Evolutionary conservation across 345 rosid species (phyloP).

Genomic region (Ceriops tagal): DNA sequence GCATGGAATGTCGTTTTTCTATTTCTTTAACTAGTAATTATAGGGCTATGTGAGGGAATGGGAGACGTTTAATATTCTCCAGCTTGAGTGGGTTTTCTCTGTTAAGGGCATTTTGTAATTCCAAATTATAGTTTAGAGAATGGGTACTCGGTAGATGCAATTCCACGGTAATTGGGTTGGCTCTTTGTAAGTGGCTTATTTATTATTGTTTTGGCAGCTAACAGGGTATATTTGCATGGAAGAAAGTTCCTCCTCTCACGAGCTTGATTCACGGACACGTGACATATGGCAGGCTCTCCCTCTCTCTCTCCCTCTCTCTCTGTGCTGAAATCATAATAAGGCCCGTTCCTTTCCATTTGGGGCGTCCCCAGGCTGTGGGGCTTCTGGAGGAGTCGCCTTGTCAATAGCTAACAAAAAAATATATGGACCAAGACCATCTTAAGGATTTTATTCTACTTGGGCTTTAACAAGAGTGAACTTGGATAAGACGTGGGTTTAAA

Average conservation of each 20-base stretch:
- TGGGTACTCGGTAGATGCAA: conserved; percentile 32
- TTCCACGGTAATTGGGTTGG: conserved; percentile 29
- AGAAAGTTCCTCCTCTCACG: conserved; percentile 20
- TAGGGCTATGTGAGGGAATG: conserved; percentile 32
- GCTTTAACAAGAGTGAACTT: too few species aligned
- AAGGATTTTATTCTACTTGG: too few species aligned
- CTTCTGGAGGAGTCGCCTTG: too few species aligned
- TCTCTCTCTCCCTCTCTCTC: background rate
- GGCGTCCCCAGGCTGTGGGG: background rate
- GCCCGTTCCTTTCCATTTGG: too few species aligned
- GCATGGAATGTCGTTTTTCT: conserved; percentile 39
- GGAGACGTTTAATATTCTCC: conserved; percentile 31
- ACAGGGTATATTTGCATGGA: conserved; percentile 43
- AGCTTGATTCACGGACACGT: background rate
- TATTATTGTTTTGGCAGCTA: conserved; percentile 37
- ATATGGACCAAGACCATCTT: too few species aligned
- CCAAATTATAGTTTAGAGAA: conserved; percentile 33
- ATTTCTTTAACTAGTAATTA: conserved; percentile 22
- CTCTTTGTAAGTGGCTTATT: conserved; percentile 6
- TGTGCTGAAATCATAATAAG: too few species aligned
- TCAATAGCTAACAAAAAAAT: too few species aligned
- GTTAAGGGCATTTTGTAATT: conserved; percentile 33
- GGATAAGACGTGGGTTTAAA: too few species aligned
- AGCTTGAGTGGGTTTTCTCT: conserved; percentile 17
- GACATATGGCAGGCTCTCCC: too few species aligned